phyloP scores from a whole-genome alignment of 371 early-diverging fungal species.

The Rhizopus stolonifer region DNA sequence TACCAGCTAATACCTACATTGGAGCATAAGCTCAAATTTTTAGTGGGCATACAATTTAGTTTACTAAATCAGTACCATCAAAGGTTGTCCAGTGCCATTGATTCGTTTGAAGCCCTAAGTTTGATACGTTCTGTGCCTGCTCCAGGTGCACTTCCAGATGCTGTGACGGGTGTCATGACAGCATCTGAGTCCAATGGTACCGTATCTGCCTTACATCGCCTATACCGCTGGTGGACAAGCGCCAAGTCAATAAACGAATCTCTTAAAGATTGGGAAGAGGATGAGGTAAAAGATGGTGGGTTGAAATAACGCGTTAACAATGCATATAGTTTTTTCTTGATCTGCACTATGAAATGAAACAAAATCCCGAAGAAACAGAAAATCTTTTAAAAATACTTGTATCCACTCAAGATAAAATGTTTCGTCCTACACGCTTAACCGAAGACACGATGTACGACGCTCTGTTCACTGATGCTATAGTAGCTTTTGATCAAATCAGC shows the following conservation, averaged over 20 bases:
- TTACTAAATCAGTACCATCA: conserved; percentile 51
- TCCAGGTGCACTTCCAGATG: conserved; percentile 52
- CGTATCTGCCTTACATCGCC: conserved; percentile 40
- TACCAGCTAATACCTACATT: conserved; percentile 41
- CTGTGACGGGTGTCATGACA: conserved; percentile 49
- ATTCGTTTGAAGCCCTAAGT: conserved; percentile 52
- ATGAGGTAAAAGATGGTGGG: conserved; percentile 37
- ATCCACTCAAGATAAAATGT: conserved; percentile 12
- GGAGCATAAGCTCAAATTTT: conserved; percentile 48
- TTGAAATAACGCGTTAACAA: background rate
- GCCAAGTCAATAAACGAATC: conserved; percentile 36
- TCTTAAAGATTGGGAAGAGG: conserved; percentile 57
- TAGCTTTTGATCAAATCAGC: conserved; percentile 31
- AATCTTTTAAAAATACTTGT: background rate
- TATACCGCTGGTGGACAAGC: conserved; percentile 58
- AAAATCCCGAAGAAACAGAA: conserved; percentile 10
- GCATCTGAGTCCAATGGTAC: conserved; percentile 35
- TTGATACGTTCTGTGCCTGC: conserved; percentile 50
- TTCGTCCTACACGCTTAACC: conserved; percentile 9
- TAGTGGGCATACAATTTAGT: conserved; percentile 52
- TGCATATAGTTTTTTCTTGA: conserved; percentile 54
- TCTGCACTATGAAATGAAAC: conserved; percentile 48
- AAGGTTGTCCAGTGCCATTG: conserved; percentile 46
- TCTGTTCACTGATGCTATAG: conserved; percentile 26
- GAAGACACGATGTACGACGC: conserved; percentile 7